Evolutionary conservation across 1,284 basidiomycete species (phyloP).

Genomic region (Malassezia yamatoensis): DNA sequence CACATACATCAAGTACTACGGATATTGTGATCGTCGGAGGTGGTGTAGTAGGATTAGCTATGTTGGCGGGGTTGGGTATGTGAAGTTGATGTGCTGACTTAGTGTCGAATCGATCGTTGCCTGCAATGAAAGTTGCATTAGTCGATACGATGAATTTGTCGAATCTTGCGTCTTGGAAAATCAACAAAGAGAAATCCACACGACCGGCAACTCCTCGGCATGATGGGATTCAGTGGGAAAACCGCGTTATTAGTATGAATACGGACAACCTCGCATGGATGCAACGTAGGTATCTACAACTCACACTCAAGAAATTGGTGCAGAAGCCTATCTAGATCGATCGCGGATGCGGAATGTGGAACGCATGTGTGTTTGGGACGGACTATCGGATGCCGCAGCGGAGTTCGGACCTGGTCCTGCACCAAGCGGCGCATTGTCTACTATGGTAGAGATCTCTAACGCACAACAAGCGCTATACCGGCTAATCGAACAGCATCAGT

Average conservation of each 20-base stretch:
- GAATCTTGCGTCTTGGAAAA: slow-evolving; percentile 23
- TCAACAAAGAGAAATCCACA: slow-evolving; percentile 11
- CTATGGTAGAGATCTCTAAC: slow-evolving; percentile 44
- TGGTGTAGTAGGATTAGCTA: slow-evolving; percentile 42
- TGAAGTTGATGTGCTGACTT: slow-evolving; percentile 7
- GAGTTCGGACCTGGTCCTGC: slow-evolving; percentile 31
- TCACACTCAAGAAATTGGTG: slow-evolving; percentile 22
- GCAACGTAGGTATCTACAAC: slow-evolving; percentile 5
- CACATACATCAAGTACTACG: not conserved
- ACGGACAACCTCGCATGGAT: slow-evolving; percentile 41
- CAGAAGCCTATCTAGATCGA: slow-evolving; percentile 24
- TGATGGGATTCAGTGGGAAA: slow-evolving; percentile 37
- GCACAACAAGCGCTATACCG: slow-evolving; percentile 43
- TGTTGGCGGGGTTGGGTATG: slow-evolving; percentile 15
- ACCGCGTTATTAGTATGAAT: slow-evolving; percentile 41
- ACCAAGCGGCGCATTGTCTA: slow-evolving; percentile 22
- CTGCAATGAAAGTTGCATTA: slow-evolving; percentile 23
- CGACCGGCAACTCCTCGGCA: slow-evolving; percentile 10
- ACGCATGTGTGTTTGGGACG: slow-evolving; percentile 45
- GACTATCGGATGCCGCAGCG: slow-evolving; percentile 35
- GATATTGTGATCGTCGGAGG: slow-evolving; percentile 43
- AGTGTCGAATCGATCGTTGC: slow-evolving; percentile 3
- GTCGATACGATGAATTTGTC: slow-evolving; percentile 34
- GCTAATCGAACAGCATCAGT: slow-evolving; percentile 19
- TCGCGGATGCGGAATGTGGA: slow-evolving; percentile 28